phyloP scores from a whole-genome alignment of 2,329 filamentous ascomycete species.

The Pseudogymnoascus sp. region DNA sequence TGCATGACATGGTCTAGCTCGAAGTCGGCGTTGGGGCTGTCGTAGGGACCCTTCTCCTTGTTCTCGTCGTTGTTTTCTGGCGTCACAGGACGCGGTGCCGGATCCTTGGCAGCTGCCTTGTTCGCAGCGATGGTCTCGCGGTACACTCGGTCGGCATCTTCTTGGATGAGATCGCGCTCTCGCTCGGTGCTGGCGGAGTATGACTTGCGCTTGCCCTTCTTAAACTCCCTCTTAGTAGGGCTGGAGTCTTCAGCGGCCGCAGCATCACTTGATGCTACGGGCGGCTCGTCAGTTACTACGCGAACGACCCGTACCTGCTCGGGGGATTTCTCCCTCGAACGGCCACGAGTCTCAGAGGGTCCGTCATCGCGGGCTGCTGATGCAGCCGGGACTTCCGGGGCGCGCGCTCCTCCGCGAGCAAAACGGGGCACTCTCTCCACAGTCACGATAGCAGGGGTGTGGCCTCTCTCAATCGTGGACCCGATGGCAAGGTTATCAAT shows the following conservation, averaged over 20 bases:
- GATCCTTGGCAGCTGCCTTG: slow-evolving; percentile 37
- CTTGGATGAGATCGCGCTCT: slow-evolving; percentile 41
- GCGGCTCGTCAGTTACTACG: background rate
- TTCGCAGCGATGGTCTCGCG: slow-evolving; percentile 47
- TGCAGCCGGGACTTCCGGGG: background rate
- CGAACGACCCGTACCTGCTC: background rate
- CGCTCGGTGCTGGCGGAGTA: slow-evolving; percentile 14
- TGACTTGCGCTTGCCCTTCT: slow-evolving; percentile 13
- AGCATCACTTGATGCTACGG: background rate
- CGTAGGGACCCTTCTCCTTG: slow-evolving; percentile 41
- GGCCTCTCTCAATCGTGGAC: slow-evolving; percentile 18
- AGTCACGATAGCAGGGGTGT: slow-evolving; percentile 43
- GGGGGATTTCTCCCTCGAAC: background rate
- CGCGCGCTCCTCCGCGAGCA: slow-evolving; percentile 15
- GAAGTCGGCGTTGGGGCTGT: slow-evolving; percentile 56
- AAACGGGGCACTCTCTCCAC: slow-evolving; percentile 45
- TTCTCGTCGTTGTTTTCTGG: slow-evolving; percentile 36
- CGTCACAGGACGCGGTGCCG: slow-evolving; percentile 42
- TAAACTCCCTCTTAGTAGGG: slow-evolving; percentile 1
- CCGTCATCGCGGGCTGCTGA: background rate
- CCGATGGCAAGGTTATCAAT: background rate
- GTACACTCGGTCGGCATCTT: slow-evolving; percentile 51
- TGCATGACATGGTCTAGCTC: slow-evolving; percentile 51
- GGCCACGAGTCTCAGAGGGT: background rate
- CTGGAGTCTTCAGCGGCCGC: background rate